phyloP scores from a whole-genome alignment of 2,329 filamentous ascomycete species.

The Byssoonygena ceratinophila region DNA sequence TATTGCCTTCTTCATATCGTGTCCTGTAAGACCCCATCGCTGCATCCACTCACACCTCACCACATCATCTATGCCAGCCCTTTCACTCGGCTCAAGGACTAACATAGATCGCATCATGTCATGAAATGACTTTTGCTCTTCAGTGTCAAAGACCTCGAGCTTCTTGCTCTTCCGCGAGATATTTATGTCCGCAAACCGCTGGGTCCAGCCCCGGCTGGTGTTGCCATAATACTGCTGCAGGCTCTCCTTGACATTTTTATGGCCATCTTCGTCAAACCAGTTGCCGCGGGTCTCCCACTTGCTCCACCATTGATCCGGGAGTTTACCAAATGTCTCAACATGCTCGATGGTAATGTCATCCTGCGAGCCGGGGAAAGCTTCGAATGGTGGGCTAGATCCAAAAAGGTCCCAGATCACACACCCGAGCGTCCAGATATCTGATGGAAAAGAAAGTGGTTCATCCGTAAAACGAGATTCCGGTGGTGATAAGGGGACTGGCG shows the following conservation, averaged over 20 bases:
- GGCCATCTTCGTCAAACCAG: constrained; percentile 16
- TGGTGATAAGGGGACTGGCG: constrained; percentile 16
- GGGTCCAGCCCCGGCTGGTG: neutral
- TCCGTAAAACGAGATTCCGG: constrained; percentile 14
- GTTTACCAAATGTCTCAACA: constrained; percentile 22
- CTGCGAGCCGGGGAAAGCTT: constrained; percentile 16
- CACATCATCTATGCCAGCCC: constrained; percentile 17
- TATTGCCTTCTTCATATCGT: no score
- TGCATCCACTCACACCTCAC: constrained; percentile 19
- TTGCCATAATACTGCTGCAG: neutral
- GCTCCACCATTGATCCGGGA: constrained; percentile 19
- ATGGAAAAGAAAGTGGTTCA: constrained; percentile 23
- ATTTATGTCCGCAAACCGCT: constrained; percentile 12
- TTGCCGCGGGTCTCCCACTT: constrained; percentile 15
- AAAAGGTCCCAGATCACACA: constrained; percentile 30
- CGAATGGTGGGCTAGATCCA: constrained; percentile 19
- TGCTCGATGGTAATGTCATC: constrained; percentile 22
- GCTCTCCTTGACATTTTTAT: constrained; percentile 11
- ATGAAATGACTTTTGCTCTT: constrained; percentile 15
- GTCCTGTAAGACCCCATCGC: constrained; percentile 18
- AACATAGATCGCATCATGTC: constrained; percentile 17
- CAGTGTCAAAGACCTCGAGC: constrained; percentile 10
- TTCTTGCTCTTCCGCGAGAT: constrained; percentile 3
- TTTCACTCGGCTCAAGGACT: constrained; percentile 16
- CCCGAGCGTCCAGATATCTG: constrained; percentile 31